Base-by-base conservation (phyloP, 106 monocot genomes). In the Cymbidium sinense region DNA sequence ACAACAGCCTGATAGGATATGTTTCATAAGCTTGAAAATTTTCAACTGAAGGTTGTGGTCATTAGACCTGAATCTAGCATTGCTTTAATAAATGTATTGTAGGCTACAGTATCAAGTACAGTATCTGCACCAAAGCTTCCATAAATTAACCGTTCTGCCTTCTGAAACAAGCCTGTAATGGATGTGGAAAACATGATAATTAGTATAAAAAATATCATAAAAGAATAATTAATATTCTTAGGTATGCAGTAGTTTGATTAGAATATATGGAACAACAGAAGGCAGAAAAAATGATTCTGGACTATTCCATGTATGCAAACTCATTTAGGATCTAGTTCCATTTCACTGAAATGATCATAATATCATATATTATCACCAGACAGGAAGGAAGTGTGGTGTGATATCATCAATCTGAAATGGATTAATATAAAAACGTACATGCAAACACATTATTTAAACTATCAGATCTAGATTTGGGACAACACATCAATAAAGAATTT, bases 71-170 rank as follows among this genome's bases (percentile, higher is more conserved):
- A 85, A 85, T 94, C 94, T 30, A 98, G 82, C 98, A 94, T 98
- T 62, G 92, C 83, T 70, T 98, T 98, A 47, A 98, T 94, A 70
- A 62, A 98, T 5, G 98, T 94, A 78, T 98, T 98, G 70, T 98
- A 98, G 47, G 94, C 94, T 39, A 41, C 6, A 41, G 6, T 94
- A 71, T 98, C 98, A 73, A 9, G 94, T 69, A 83, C 82, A 37
- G 83, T 58, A 39, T 75, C 81, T 69, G 41, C 70, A 64, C 80
- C 58, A 34, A 98, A 87, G 83, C 85, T 89, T 51, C 82, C 43
- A 69, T 83, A 35, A 41, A 98, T 92, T 73, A 98, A 88, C 51
- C 19, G 77, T 87, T 98, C 94, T 39, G 90, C 89, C 41, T 88
- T 87, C 58, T 79, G 74, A 83, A 86, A 89, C 80, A 87, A 92